Evolutionary conservation across 1,139 yeast species (phyloP).

Genomic region (Hansenula lynferdii): DNA sequence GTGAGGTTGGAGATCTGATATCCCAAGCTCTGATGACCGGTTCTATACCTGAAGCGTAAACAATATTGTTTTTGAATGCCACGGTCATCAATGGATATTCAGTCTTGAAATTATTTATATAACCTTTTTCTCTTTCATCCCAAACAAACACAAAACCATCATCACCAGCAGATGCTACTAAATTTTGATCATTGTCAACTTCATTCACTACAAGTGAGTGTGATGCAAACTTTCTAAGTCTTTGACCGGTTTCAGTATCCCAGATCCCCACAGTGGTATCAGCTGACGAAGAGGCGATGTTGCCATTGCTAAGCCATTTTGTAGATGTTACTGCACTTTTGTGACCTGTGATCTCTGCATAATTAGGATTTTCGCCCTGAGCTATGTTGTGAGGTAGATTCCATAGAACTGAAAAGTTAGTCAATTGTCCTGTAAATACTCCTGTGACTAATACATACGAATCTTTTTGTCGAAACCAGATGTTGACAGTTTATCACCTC

Average conservation of each 20-base stretch:
- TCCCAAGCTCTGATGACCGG: slow-evolving; percentile 59
- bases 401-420: slow-evolving; percentile 13
- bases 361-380: slow-evolving; percentile 25
- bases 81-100: slow-evolving; percentile 59
- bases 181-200: slow-evolving; percentile 32
- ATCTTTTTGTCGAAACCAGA: slow-evolving; percentile 49
- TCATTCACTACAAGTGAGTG: slow-evolving; percentile 57
- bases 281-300: slow-evolving; percentile 43
- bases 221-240: slow-evolving; percentile 47
- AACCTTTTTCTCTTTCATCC: slow-evolving; percentile 55
- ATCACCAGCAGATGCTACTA: slow-evolving; percentile 56
- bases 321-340: slow-evolving; percentile 48
- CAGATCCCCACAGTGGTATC: slow-evolving; percentile 40
- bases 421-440: too few species aligned
- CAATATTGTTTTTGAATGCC: slow-evolving; percentile 28
- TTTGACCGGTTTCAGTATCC: slow-evolving; percentile 43
- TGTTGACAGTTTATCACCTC: slow-evolving; percentile 42
- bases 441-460: not conserved
- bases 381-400: slow-evolving; percentile 16
- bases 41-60: slow-evolving; percentile 66
- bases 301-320: slow-evolving; percentile 37
- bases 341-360: slow-evolving; percentile 41
- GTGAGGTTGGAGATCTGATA: slow-evolving; percentile 32
- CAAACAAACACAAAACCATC: slow-evolving; percentile 57
- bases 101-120: slow-evolving; percentile 35